Base-by-base conservation (phyloP, 2,329 filamentous ascomycete genomes). In the Sporothrix pseudoabietina region DNA sequence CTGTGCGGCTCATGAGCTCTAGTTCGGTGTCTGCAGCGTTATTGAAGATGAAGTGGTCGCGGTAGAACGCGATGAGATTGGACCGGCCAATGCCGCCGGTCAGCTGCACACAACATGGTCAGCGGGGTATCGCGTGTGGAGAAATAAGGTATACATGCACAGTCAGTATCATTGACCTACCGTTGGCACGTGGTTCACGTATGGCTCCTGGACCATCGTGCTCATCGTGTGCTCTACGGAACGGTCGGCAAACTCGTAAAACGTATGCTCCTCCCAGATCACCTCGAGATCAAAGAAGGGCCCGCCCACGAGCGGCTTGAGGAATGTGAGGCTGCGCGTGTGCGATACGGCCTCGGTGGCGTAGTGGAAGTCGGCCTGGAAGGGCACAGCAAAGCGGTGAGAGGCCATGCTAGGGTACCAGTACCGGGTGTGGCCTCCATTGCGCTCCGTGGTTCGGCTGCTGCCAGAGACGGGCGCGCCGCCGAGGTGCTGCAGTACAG, bases 181-280 rank as follows among this genome's bases (percentile, higher is more conserved):
- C 26, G 91, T 93, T 0, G 91, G 90, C 1, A 94, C 84, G 78
- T 94, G 91, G 78, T 94, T 94, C 0, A 71, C 70, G 6, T 94
- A 94, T 1, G 92, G 92, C 79, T 93, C 89, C 66, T 90, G 85
- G 1, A 94, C 91, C 92, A 94, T 94, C 0, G 92, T 94, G n/a
- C 85, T 85, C 92, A 94, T 94, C 0, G 92, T 94, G 76, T 89
- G 87, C 75, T 89, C 88, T 0, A 93, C 91, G 1, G 88, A 88
- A 12, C 91, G 86, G 72, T 90, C 88, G 0, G 81, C 88, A 79
- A 94, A 94, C 78, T 94, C 91, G 76, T 87, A 91, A 59, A 86
- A 85, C 0, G 90, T 92, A 79, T 95, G 92, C 80, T 94, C 91
- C 8, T 94, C 91, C 92, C 92, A 95, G 68, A 94, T 90, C 1